phyloP scores from a whole-genome alignment of 768 basidiomycete genomes.

The Boletus eberwhitei region DNA sequence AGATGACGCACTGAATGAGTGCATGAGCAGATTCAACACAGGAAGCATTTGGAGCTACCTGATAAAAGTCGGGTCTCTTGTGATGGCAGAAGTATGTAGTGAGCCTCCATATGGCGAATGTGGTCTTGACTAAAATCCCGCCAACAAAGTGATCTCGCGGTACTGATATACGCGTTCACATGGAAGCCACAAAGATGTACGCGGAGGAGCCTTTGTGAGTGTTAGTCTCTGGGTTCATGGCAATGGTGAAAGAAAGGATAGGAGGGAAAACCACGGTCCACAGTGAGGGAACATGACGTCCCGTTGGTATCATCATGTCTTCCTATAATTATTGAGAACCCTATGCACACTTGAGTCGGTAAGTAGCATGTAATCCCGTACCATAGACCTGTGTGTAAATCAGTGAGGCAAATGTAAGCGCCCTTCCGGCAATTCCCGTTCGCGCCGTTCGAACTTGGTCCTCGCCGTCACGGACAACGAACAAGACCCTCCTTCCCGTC shows the following conservation, averaged over 20 bases:
- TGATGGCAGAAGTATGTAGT: conserved; percentile 46
- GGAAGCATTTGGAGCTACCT: conserved; percentile 16
- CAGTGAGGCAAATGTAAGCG: neutral
- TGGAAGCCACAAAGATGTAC: conserved; percentile 38
- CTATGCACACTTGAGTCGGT: neutral
- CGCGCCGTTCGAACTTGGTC: conserved; percentile 14
- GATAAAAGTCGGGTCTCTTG: conserved; percentile 37
- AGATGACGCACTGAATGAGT: conserved; percentile 40
- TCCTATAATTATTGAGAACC: conserved; percentile 7
- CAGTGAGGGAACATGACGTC: neutral
- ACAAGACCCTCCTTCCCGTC: conserved; percentile 20
- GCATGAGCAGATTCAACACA: conserved; percentile 27
- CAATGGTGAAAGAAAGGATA: neutral
- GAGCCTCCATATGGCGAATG: conserved; percentile 39
- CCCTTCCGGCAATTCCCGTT: conserved; percentile 28
- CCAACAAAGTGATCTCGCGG: neutral
- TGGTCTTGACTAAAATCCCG: conserved; percentile 24
- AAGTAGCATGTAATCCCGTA: neutral
- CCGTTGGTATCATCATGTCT: neutral
- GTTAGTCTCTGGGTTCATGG: conserved; percentile 30
- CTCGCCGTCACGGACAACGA: conserved; percentile 36
- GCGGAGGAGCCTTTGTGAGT: conserved; percentile 17
- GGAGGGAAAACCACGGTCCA: neutral
- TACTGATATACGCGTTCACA: conserved; percentile 26
- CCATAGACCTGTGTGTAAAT: neutral